phyloP scores from a whole-genome alignment of 108 stramenopile species.

The Conticribra guillardii region DNA sequence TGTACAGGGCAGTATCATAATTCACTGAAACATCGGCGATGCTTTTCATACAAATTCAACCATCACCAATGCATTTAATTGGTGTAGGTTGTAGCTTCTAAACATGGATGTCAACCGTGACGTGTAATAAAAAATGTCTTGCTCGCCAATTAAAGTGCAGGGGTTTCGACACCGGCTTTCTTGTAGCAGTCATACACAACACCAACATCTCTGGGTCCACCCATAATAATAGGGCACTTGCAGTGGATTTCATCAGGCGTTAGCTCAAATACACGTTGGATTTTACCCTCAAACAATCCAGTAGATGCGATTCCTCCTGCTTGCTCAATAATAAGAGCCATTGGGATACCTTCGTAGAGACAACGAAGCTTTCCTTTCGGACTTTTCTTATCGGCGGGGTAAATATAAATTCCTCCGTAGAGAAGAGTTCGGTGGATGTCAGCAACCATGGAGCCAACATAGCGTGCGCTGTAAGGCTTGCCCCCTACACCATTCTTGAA shows the following conservation, averaged over 20 bases:
- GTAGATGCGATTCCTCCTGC: conserved; percentile 97
- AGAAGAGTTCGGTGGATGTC: conserved; percentile 99
- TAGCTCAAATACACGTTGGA: conserved; percentile 91
- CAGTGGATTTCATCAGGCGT: conserved; percentile 93
- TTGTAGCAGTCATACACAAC: conserved; percentile 84
- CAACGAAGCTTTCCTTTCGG: conserved; percentile 96
- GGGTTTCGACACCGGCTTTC: conserved; percentile 69
- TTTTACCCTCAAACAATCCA: conserved; percentile 92
- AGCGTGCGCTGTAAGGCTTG: conserved; percentile 91
- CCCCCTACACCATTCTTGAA: conserved; percentile 81
- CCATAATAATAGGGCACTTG: conserved; percentile 98
- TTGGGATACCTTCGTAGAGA: conserved; percentile 99
- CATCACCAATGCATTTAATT: too few relatives aligned
- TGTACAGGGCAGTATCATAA: too few relatives aligned
- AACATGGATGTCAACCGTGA: too few relatives aligned
- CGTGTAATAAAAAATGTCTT: too few relatives aligned
- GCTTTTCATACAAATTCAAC: too few relatives aligned
- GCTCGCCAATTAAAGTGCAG: conserved; percentile 77
- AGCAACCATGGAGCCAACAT: conserved; percentile 99
- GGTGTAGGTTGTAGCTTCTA: too few relatives aligned
- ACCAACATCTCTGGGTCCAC: conserved; percentile 90
- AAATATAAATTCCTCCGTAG: conserved; percentile 98
- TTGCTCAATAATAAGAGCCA: conserved; percentile 98
- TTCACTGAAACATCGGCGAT: too few relatives aligned
- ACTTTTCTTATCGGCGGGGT: conserved; percentile 95